Percentiles rank a stretch among this genome's conserved stretches.
phyloP scores from a whole-genome alignment of 306 rosid species.

The Lathyrus aphaca region DNA sequence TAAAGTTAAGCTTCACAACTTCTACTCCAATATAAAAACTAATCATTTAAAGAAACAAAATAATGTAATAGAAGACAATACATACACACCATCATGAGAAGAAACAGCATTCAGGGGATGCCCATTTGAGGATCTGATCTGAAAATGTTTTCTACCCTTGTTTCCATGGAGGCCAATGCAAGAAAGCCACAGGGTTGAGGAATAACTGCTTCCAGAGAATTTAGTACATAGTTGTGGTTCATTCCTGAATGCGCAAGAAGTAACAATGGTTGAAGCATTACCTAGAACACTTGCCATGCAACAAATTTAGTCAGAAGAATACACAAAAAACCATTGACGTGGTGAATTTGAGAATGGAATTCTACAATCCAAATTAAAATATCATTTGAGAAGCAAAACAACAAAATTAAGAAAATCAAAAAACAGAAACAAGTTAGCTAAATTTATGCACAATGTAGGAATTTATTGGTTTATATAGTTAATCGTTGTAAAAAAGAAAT shows the following conservation, averaged over 20 bases:
- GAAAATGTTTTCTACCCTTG: constrained; percentile 48
- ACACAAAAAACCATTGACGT: constrained; percentile 18
- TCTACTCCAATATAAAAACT: neutral
- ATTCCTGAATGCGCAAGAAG: constrained; percentile 51
- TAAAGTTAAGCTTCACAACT: constrained; percentile 7
- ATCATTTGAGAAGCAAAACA: neutral
- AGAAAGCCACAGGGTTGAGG: constrained; percentile 23
- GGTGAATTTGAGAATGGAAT: too few species aligned
- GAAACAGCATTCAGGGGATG: constrained; percentile 67
- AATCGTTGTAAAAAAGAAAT: constrained; percentile 14
- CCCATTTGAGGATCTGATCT: constrained; percentile 84
- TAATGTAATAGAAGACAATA: constrained; percentile 8
- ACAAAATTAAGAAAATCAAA: constrained; percentile 29
- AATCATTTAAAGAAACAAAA: constrained; percentile 11
- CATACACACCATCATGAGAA: constrained; percentile 64
- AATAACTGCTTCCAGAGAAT: constrained; percentile 21
- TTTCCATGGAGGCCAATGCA: constrained; percentile 32
- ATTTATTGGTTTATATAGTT: constrained; percentile 41
- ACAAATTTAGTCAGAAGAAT: constrained; percentile 17
- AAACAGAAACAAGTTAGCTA: neutral
- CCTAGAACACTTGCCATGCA: constrained; percentile 63
- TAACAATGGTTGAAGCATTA: constrained; percentile 49
- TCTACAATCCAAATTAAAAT: too few species aligned
- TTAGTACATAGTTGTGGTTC: constrained; percentile 41
- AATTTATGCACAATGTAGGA: neutral